Base-by-base conservation (phyloP, 1,139 yeast genomes). In the Suhomyces taliae region DNA sequence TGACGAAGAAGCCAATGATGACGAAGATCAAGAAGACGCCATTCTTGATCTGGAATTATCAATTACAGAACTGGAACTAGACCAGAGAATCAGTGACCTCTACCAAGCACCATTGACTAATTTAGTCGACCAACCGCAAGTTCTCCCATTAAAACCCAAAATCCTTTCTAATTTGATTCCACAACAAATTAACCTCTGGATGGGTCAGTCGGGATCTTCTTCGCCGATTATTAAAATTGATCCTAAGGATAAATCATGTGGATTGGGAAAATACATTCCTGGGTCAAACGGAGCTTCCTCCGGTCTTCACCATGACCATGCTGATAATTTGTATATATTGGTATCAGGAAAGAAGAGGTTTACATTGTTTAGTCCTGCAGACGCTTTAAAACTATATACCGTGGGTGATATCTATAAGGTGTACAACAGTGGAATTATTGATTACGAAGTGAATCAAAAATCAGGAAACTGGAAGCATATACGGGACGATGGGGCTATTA, bases 251-350 rank as follows among this genome's bases (percentile, higher is more conserved):
- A 43, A 45, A 8, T 40, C 51, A 4, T 61, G 66, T 15, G 80
- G 80, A 0, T 55, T 82, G 2, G 87, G 86, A 0, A 76, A 78
- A 52, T 67, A 66, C 24, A 62, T 83, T 2, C 83, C 87, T 1
- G 76, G 78, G 1, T 11, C 32, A 2, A 64, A 63, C 1, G 87
- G 86, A 1, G 71, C 83, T 0, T 83, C 90, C 0, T 83, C 90
- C 0, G 93, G 93, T 0, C 65, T 86, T n/a, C 93, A 86, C 56
- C 93, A 86, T 60, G 93, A 86, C 59, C 90, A 85, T 62, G 87
- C 91, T 0, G 90, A 85, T 59, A 86, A 86, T 57, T 66, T 85
- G 36, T 86, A 86, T 60, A 68, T 85, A 2, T 75, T 86, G 1
- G 60, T 82, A 1, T 66, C 74, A 29, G 93, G 91, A 0, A 59